Evolutionary conservation across 805 yeast genomes (phyloP).

Genomic region (Kodamaea neixiangensis): DNA sequence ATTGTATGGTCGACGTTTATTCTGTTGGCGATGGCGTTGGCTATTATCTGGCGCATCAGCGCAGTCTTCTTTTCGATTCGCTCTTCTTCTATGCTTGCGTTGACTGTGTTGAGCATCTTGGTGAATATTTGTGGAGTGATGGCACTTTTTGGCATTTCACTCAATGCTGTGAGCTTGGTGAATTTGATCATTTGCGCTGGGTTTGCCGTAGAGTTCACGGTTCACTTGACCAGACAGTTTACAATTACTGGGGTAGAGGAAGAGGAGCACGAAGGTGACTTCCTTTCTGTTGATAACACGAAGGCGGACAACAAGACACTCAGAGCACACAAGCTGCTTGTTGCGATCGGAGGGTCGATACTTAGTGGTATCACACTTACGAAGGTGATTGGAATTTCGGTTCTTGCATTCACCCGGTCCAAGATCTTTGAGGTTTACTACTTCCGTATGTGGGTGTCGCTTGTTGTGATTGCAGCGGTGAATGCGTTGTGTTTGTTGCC

Average conservation of each 20-base stretch:
- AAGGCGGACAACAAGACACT: conserved; percentile 13
- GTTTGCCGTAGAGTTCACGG: conserved; percentile 88
- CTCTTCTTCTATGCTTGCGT: conserved; percentile 42
- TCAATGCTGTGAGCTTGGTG: conserved; percentile 88
- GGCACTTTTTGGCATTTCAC: conserved; percentile 70
- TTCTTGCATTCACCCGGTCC: conserved; percentile 83
- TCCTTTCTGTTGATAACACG: conserved; percentile 11
- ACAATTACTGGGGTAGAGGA: conserved; percentile 29
- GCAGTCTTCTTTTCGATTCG: conserved; percentile 64
- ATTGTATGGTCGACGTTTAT: conserved; percentile 60
- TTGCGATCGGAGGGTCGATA: conserved; percentile 85
- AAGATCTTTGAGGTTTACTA: conserved; percentile 89
- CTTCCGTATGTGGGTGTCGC: conserved; percentile 90
- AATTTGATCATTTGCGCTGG: conserved; percentile 93
- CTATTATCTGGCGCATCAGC: conserved; percentile 54
- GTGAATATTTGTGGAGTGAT: conserved; percentile 78
- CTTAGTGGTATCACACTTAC: conserved; percentile 89
- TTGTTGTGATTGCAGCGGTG: conserved; percentile 72
- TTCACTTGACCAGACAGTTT: conserved; percentile 82
- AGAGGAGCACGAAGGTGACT: conserved; percentile 1
- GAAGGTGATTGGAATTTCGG: conserved; percentile 82
- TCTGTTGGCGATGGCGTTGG: conserved; percentile 54
- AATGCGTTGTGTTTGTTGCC: conserved; percentile 85
- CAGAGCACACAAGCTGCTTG: conserved; percentile 60
- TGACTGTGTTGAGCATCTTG: conserved; percentile 64